A percentile compares a stretch with the other conserved stretches of the same genome.
Conservation (phyloP, 192 early-diverging fungal genomes). For the Podila horticola region DNA sequence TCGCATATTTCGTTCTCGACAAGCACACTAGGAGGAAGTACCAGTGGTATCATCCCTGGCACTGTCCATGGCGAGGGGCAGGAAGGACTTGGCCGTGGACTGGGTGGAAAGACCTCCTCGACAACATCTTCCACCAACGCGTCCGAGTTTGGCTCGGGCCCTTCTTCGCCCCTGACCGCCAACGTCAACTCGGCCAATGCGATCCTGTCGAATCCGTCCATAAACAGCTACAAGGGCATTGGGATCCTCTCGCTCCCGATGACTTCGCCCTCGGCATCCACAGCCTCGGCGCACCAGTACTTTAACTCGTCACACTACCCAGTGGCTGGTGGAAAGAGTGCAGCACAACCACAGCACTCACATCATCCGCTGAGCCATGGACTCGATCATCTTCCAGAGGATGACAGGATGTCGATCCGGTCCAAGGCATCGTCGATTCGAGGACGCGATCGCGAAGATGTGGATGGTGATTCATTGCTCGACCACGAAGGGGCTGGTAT, state of each 20-base stretch:
- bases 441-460: background rate
- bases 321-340: background rate
- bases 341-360: background rate
- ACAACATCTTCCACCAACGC: conserved; percentile 32
- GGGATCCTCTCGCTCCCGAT: conserved; percentile 23
- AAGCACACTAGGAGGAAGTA: background rate
- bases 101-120: conserved; percentile 27
- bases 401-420: conserved; percentile 34
- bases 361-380: background rate
- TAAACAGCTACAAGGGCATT: conserved; percentile 36
- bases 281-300: conserved; percentile 32
- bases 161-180: conserved; percentile 24
- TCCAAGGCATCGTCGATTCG: conserved; percentile 26
- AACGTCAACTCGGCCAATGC: conserved; percentile 23
- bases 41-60: background rate
- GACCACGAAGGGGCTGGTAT: background rate
- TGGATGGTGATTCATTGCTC: background rate
- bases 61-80: background rate
- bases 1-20: conserved; percentile 30
- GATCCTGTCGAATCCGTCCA: conserved; percentile 34
- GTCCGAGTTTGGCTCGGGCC: conserved; percentile 45
- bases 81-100: conserved; percentile 22
- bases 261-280: conserved; percentile 29
- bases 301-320: conserved; percentile 24
- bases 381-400: background rate